Base-by-base conservation (phyloP, 2,329 filamentous ascomycete species). In the Triangularia verruculosa region DNA sequence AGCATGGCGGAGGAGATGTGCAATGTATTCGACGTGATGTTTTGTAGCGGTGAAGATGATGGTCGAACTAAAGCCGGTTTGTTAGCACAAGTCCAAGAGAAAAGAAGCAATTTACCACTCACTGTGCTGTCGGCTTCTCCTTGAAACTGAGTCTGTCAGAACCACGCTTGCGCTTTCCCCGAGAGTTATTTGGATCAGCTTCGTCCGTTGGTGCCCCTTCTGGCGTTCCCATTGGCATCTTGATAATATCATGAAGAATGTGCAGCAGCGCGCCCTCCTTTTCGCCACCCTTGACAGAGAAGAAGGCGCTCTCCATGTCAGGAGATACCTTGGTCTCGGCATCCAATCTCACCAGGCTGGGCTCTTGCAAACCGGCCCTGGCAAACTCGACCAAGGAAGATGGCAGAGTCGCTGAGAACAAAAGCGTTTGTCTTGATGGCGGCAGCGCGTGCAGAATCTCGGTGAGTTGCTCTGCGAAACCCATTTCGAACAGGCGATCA, bases 401-500 rank as follows among this genome's bases (percentile, higher is more conserved):
- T 1, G 95, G 95, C 20, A 99, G 81, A 0, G 95, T 99, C 0
- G 95, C 95, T 32, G 95, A 99, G 76, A 99, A 99, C 1, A 99
- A 82, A 7, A 98, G 80, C 2, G 93, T 99, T 74, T 99, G 95
- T 64, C 96, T 85, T 24, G 89, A 90, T 0, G 86, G 80, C 0
- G 96, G 95, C 15, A 99, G 80, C 0, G 93, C 91, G 73, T 97
- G 88, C 59, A 99, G 80, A 80, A 98, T 98, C 74, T 99, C 95
- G 0, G 91, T 90, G 70, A 99, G 81, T 73, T 99, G 95, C 3
- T 91, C 88, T 4, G 93, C 93, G 74, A 99, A 99, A 70, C 95
- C 96, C 94, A 99, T 97, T 74, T 99, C 95, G 76, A 99, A 99
- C 20, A 99, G 82, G 61, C 95, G 86, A 82, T 99, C 95, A 1